Conservation (phyloP, 148 eudicot species). For the Oxyria digyna region DNA sequence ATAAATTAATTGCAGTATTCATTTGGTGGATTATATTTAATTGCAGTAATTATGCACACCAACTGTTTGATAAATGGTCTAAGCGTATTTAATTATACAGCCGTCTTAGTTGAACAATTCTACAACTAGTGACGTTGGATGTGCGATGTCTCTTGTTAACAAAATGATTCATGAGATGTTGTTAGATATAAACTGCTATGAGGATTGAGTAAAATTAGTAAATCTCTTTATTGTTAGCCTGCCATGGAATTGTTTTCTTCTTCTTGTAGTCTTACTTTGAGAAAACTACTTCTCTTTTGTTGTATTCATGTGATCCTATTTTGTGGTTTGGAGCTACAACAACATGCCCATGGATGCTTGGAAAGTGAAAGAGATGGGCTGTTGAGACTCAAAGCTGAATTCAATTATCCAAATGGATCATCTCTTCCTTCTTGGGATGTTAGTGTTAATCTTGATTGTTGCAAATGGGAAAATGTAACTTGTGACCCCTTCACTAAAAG, state of each 20-base stretch:
- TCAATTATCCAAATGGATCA: slow-evolving; percentile 2
- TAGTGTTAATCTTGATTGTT: background rate
- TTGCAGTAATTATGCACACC: background rate
- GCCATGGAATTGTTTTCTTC: background rate
- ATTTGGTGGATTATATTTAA: too few species aligned
- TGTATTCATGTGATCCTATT: background rate
- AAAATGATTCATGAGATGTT: too few species aligned
- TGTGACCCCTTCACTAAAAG: slow-evolving; percentile 11
- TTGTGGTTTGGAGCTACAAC: background rate
- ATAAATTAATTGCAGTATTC: too few species aligned
- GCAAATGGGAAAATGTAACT: slow-evolving; percentile 12
- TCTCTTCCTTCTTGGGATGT: background rate
- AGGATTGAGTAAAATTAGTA: background rate
- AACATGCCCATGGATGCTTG: background rate
- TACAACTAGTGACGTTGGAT: background rate
- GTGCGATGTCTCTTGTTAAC: too few species aligned
- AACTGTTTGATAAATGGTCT: background rate
- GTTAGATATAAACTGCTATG: background rate
- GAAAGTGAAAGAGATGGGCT: background rate
- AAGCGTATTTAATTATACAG: background rate
- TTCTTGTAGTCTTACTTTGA: background rate
- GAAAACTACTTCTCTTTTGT: background rate
- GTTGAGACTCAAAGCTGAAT: background rate
- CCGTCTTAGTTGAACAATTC: background rate
- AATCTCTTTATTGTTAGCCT: background rate